Percentiles rank a stretch among this genome's conserved stretches.
phyloP scores from a whole-genome alignment of 2,329 filamentous ascomycete species.

The Cordyceps militaris region DNA sequence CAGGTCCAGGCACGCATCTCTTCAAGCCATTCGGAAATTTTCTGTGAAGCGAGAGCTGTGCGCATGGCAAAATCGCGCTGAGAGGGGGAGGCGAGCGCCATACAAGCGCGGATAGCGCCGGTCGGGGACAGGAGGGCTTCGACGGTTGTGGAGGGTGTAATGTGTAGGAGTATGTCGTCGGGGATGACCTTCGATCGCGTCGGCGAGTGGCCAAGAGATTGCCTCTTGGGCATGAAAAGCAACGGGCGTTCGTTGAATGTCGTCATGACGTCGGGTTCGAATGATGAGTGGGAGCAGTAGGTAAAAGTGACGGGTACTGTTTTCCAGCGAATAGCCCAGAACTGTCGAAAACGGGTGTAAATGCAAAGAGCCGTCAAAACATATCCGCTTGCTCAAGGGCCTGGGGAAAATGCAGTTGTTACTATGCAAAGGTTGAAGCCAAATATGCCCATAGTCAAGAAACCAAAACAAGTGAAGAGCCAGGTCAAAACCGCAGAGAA shows the following conservation, averaged over 20 bases:
- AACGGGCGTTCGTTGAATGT: conserved; percentile 29
- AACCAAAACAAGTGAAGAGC: background rate
- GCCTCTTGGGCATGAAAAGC: conserved; percentile 28
- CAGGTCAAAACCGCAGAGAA: background rate
- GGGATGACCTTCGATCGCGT: conserved; percentile 34
- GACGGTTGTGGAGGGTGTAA: conserved; percentile 54
- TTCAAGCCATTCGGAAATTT: conserved; percentile 66
- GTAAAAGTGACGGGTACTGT: background rate
- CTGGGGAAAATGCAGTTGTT: conserved; percentile 13
- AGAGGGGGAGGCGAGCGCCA: conserved; percentile 53
- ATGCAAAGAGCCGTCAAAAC: conserved; percentile 9
- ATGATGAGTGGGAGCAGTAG: background rate
- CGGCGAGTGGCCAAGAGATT: conserved; percentile 32
- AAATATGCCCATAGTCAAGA: conserved; percentile 20
- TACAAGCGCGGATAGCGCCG: conserved; percentile 48
- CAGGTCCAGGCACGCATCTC: conserved; percentile 59
- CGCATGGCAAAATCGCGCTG: conserved; percentile 67
- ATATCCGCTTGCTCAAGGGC: conserved; percentile 15
- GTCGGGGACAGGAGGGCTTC: conserved; percentile 50
- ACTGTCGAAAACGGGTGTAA: conserved; percentile 14
- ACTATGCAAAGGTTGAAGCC: conserved; percentile 16
- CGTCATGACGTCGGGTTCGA: conserved; percentile 15
- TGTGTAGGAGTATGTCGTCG: conserved; percentile 55
- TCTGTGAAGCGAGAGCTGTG: conserved; percentile 62
- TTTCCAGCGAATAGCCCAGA: background rate